phyloP scores from a whole-genome alignment of 2,329 filamentous ascomycete genomes.

The Phyllosticta citriasiana region DNA sequence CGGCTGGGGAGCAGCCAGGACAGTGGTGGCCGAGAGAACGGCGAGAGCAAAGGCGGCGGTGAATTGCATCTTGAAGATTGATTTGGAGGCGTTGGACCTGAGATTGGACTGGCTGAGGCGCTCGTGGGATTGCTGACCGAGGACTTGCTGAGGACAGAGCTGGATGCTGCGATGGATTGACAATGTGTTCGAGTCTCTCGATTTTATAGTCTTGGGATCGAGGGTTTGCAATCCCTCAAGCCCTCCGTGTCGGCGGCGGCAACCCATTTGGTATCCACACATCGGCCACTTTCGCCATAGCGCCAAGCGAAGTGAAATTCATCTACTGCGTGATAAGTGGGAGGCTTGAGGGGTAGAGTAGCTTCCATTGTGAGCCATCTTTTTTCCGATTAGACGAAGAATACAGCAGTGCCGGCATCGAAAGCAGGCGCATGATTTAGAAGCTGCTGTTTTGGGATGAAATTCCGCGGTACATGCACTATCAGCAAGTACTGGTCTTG shows the following conservation, averaged over 20 bases:
- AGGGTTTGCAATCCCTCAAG: background rate
- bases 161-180: background rate
- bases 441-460: background rate
- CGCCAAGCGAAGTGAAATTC: background rate
- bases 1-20: constrained; percentile 37
- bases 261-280: background rate
- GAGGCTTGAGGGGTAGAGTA: background rate
- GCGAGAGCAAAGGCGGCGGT: constrained; percentile 27
- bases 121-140: background rate
- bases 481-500: background rate
- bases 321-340: background rate
- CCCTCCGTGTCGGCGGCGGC: background rate
- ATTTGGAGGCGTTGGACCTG: background rate
- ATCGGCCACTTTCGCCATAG: background rate
- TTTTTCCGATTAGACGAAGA: background rate
- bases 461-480: background rate
- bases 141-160: background rate
- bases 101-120: background rate
- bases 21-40: constrained; percentile 32
- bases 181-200: background rate
- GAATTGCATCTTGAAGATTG: constrained; percentile 38
- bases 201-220: background rate
- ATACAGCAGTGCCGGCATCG: background rate
- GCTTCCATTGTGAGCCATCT: background rate
- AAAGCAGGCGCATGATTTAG: background rate